These are phyloP conservation scores for Phellopilus nigrolimitatus DNA, from an alignment of 1,284 basidiomycete genomes.

Conservation along the genomic window DNA sequence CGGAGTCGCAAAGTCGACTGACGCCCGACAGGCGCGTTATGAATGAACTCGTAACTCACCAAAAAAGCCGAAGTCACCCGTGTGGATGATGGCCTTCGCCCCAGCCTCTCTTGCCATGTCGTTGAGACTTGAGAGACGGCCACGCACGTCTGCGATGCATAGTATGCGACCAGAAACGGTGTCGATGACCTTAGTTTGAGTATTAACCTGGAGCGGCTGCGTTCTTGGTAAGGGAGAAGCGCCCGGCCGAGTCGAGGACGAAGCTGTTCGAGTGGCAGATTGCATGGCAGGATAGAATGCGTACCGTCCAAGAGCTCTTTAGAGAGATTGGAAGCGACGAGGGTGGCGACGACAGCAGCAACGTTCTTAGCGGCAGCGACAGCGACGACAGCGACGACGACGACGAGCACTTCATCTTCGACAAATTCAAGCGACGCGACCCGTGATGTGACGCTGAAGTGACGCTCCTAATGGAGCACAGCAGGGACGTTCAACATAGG, in stretches of 20 bases:
- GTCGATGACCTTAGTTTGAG: conserved; percentile 74
- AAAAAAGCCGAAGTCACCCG: conserved; percentile 99
- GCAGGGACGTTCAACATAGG: not conserved
- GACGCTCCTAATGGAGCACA: not conserved
- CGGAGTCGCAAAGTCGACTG: not conserved
- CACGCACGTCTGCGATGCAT: conserved; percentile 95
- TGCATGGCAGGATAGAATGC: conserved; percentile 27
- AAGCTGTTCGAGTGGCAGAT: conserved; percentile 48
- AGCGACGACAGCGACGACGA: conserved; percentile 23
- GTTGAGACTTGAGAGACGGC: conserved; percentile 83
- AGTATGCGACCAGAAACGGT: conserved; percentile 82
- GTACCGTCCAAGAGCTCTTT: not conserved
- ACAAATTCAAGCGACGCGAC: not conserved
- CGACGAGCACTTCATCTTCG: not conserved
- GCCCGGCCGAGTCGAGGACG: conserved; percentile 51
- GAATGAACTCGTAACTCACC: conserved; percentile 37
- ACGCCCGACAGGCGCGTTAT: not conserved
- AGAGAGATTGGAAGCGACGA: not conserved
- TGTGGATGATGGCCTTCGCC: conserved; percentile 95
- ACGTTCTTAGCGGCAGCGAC: no score
- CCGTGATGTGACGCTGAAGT: not conserved
- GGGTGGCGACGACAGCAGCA: not conserved
- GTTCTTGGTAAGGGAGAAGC: conserved; percentile 50
- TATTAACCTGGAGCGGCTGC: conserved; percentile 53
- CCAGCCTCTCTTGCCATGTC: conserved; percentile 84